Evolutionary conservation across 2,329 filamentous ascomycete genomes (phyloP), one percentile per base, ranked within the genome.

Genomic region (Pyricularia sp.): DNA sequence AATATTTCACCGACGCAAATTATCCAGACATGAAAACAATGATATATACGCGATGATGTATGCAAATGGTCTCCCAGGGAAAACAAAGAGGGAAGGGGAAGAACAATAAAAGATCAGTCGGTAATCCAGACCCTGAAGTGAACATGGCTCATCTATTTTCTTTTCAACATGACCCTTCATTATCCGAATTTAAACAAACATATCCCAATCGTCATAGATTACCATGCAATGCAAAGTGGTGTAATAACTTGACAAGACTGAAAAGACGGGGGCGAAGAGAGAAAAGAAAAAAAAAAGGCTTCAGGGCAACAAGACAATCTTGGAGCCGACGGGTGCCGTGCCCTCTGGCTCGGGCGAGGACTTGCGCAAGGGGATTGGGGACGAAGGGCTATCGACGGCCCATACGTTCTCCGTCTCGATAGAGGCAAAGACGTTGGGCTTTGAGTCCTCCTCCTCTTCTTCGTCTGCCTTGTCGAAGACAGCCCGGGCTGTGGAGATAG

Each of bases 231-330:
- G 19, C 40, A 49, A 55, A 24, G 1, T 9, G 22, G 10, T 26
- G n/a, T 28, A 2, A 59, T 28, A 2, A 59, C 26, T 3, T 6
- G 28, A 30, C 24, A 30, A 59, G 53, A 57, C 53, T 16, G 10
- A 57, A 55, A 26, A 26, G 26, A 26, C 4, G 26, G 26, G 9
- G 19, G 5, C 22, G 22, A 26, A 8, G 12, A 59, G n/a, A n/a
- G n/a, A n/a, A n/a, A n/a, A n/a, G n/a, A n/a, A n/a, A 2, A 22
- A 9, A 2, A 16, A 57, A 12, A 16, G 4, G 10, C 33, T 26
- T 68, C 12, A 68, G 6, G 65, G 67, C 40, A 66, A 53, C 12
- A 68, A 64, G 60, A 65, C 60, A 44, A 66, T 66, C 59, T 66
- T 66, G 61, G 67, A 66, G 16, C 65, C 65, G 9, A 64, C 33